These are phyloP conservation scores for Fusarium sp. DNA, from an alignment of 2,329 filamentous ascomycete genomes.

Conservation along the genomic window DNA sequence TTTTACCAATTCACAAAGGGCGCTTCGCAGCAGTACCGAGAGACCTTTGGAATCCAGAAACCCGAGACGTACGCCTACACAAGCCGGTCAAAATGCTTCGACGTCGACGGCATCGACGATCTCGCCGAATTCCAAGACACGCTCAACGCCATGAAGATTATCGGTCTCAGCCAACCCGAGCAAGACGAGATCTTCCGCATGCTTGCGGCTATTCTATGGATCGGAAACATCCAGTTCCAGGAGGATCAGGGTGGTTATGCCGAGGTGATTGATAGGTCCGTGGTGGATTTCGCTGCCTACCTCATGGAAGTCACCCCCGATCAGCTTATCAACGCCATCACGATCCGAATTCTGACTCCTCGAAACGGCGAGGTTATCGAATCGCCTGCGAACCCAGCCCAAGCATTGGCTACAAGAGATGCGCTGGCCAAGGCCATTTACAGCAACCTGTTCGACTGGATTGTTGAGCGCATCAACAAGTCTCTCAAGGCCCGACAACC, in stretches of 20 bases:
- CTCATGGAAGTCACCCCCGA: conserved; percentile 87
- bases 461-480: conserved; percentile 90
- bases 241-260: conserved; percentile 94
- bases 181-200: conserved; percentile 98
- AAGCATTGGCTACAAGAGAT: conserved; percentile 88
- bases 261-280: conserved; percentile 85
- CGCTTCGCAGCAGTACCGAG: conserved; percentile 85
- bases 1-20: conserved; percentile 99
- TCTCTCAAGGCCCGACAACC: conserved; percentile 84
- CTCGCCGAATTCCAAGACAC: conserved; percentile 90
- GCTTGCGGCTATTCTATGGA: conserved; percentile 91
- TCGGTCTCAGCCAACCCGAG: conserved; percentile 87
- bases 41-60: conserved; percentile 89
- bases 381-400: conserved; percentile 85
- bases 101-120: conserved; percentile 95
- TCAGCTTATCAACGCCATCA: conserved; percentile 87
- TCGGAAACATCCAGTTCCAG: conserved; percentile 90
- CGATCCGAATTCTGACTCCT: conserved; percentile 84
- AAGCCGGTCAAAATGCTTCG: conserved; percentile 91
- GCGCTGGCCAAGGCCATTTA: conserved; percentile 96
- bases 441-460: conserved; percentile 98
- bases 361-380: conserved; percentile 75
- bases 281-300: conserved; percentile 95
- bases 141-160: conserved; percentile 92
- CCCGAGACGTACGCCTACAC: conserved; percentile 95